A percentile compares a stretch with the other conserved stretches of the same genome.
phyloP scores from a whole-genome alignment of 2,329 filamentous ascomycete genomes.

The Colletotrichum musicola region DNA sequence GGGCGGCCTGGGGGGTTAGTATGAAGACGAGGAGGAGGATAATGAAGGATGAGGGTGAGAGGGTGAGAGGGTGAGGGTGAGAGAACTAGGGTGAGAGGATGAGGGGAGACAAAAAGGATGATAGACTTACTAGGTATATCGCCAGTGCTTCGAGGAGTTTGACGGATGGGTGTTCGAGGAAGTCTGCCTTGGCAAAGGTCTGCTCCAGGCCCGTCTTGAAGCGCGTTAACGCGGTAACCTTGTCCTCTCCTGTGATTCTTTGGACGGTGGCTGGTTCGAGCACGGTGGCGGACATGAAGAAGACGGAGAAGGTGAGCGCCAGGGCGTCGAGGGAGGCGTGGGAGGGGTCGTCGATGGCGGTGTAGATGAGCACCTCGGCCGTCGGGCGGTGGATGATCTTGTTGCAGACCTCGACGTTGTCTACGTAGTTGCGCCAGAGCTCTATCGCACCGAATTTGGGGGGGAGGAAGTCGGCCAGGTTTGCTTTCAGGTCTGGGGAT shows the following conservation, averaged over 20 bases:
- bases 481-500: constrained; percentile 34
- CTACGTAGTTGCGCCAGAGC: constrained; percentile 48
- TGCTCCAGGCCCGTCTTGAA: constrained; percentile 53
- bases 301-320: constrained; percentile 62
- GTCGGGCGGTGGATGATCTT: constrained; percentile 48
- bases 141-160: constrained; percentile 50
- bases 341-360: constrained; percentile 46
- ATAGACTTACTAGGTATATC: constrained; percentile 52
- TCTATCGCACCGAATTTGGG: constrained; percentile 44
- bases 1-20: constrained; percentile 42
- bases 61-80: neutral
- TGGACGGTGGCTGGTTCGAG: constrained; percentile 53
- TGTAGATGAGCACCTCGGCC: constrained; percentile 49
- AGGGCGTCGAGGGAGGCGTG: constrained; percentile 44
- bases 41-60: neutral
- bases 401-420: constrained; percentile 46
- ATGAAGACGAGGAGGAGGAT: neutral
- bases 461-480: constrained; percentile 42
- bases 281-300: constrained; percentile 59
- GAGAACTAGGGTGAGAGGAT: too few species aligned
- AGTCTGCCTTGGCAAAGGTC: constrained; percentile 52
- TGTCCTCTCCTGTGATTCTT: constrained; percentile 42
- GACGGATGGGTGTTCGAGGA: constrained; percentile 55
- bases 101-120: neutral
- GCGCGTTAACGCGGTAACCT: constrained; percentile 42